Percentiles rank a stretch among this genome's conserved stretches.
Conservation (phyloP, 805 yeast species). For the Kodamaea kaohsiungensis region DNA sequence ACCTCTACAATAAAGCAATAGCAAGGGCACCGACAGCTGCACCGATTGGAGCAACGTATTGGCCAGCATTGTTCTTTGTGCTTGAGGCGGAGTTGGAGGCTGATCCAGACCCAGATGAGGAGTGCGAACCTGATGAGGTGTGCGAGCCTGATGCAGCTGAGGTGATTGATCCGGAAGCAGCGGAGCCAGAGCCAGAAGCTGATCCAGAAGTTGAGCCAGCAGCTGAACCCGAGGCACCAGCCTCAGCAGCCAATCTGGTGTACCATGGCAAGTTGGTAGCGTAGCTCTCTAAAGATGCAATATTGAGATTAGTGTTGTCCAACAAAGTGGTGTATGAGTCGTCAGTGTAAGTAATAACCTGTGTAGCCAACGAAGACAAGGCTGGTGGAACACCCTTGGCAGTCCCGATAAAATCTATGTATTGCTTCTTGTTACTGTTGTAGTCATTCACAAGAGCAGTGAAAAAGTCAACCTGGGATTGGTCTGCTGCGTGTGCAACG, state of each 20-base stretch:
- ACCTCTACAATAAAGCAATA: conserved; percentile 28
- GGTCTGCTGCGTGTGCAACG: conserved; percentile 19
- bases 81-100: conserved; percentile 17
- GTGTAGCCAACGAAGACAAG: conserved; percentile 31
- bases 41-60: conserved; percentile 28
- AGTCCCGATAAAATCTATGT: conserved; percentile 31
- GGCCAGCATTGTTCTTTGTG: conserved; percentile 14
- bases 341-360: conserved; percentile 42
- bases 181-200: conserved; percentile 11
- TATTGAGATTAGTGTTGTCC: conserved; percentile 23
- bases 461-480: conserved; percentile 24
- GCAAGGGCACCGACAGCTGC: conserved; percentile 37
- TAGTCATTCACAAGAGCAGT: conserved; percentile 41
- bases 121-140: conserved; percentile 3
- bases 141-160: conserved; percentile 7
- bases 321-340: conserved; percentile 46
- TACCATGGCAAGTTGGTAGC: conserved; percentile 44
- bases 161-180: conserved; percentile 4
- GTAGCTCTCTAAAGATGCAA: conserved; percentile 26
- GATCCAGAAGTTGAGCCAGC: conserved; percentile 8
- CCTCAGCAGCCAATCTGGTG: conserved; percentile 19
- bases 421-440: conserved; percentile 29
- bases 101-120: conserved; percentile 14
- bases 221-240: conserved; percentile 7
- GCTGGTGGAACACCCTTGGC: conserved; percentile 27